Percentiles rank a stretch among this genome's conserved stretches.
These are phyloP conservation scores for Fusarium succisae DNA, from an alignment of 2,329 filamentous ascomycete genomes.

Conservation along the genomic window DNA sequence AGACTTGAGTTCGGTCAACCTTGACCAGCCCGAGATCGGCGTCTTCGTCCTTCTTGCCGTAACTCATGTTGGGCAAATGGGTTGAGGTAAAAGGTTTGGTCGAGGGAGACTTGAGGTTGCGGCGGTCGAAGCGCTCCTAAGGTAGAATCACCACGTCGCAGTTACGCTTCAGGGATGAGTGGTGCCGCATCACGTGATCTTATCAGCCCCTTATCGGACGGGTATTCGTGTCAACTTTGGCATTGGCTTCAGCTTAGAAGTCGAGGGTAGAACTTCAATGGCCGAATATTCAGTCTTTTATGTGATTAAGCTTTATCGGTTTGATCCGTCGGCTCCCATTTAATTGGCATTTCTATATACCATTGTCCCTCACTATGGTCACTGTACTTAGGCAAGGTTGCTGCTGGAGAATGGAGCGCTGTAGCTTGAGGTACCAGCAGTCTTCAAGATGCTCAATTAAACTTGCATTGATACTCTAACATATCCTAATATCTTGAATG, in stretches of 20 bases:
- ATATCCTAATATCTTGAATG: rapidly evolving
- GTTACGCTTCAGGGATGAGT: constrained; percentile 45
- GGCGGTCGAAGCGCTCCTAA: constrained; percentile 42
- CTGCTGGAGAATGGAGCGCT: constrained; percentile 12
- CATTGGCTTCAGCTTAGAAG: neutral
- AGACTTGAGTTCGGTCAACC: constrained; percentile 96
- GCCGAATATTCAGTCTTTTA: neutral
- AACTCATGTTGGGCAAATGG: constrained; percentile 77
- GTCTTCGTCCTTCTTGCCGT: constrained; percentile 99
- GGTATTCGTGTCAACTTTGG: constrained; percentile 42
- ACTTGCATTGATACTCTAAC: neutral
- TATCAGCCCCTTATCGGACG: constrained; percentile 42
- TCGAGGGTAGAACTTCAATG: neutral
- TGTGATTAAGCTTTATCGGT: neutral
- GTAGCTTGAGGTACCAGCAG: constrained; percentile 9
- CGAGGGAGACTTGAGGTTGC: constrained; percentile 48
- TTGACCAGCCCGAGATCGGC: constrained; percentile 92
- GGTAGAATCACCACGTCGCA: constrained; percentile 53
- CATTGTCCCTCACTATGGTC: neutral
- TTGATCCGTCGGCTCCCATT: no score
- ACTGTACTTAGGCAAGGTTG: neutral
- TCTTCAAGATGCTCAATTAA: neutral
- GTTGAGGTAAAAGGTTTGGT: constrained; percentile 43
- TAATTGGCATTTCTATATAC: neutral
- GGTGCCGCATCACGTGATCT: constrained; percentile 48